Conservation (phyloP, 2,329 filamentous ascomycete species). For the Trichophyton simii region DNA sequence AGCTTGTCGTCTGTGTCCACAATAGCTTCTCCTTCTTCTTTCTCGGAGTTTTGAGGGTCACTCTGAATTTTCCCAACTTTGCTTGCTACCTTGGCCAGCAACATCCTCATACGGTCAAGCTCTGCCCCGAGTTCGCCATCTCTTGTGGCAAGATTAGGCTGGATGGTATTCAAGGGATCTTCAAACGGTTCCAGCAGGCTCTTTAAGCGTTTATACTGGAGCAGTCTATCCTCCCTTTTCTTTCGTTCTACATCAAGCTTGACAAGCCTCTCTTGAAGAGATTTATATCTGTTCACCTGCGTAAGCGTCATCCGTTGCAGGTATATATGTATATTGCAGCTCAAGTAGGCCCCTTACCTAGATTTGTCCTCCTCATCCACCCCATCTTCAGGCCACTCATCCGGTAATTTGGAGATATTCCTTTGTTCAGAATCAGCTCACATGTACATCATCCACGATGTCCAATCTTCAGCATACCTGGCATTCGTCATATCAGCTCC, state of each 20-base stretch:
- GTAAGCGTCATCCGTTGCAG: neutral
- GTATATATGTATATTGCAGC: neutral
- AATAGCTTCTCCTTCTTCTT: neutral
- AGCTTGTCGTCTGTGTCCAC: slow-evolving; percentile 22
- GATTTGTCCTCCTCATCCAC: slow-evolving; percentile 22
- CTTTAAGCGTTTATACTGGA: slow-evolving; percentile 36
- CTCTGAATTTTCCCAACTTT: slow-evolving; percentile 16
- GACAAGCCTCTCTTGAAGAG: slow-evolving; percentile 33
- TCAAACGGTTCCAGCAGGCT: slow-evolving; percentile 38
- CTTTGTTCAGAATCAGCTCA: slow-evolving; percentile 17
- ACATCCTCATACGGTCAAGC: slow-evolving; percentile 38
- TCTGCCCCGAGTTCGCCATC: slow-evolving; percentile 41
- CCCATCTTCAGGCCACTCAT: slow-evolving; percentile 23
- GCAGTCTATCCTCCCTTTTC: slow-evolving; percentile 35
- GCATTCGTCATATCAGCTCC: slow-evolving; percentile 29
- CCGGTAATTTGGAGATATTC: slow-evolving; percentile 28
- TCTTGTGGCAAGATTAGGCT: slow-evolving; percentile 42
- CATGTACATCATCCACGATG: neutral
- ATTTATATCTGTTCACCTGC: slow-evolving; percentile 20
- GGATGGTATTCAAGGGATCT: slow-evolving; percentile 38
- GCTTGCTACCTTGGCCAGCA: slow-evolving; percentile 33
- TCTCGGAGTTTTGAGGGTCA: neutral
- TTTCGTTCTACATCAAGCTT: slow-evolving; percentile 35
- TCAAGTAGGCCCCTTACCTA: slow-evolving; percentile 18
- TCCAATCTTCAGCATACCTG: slow-evolving; percentile 18